A percentile compares a stretch with the other conserved stretches of the same genome.
phyloP scores from a whole-genome alignment of 1,139 yeast species.

The Yarrowia galli region DNA sequence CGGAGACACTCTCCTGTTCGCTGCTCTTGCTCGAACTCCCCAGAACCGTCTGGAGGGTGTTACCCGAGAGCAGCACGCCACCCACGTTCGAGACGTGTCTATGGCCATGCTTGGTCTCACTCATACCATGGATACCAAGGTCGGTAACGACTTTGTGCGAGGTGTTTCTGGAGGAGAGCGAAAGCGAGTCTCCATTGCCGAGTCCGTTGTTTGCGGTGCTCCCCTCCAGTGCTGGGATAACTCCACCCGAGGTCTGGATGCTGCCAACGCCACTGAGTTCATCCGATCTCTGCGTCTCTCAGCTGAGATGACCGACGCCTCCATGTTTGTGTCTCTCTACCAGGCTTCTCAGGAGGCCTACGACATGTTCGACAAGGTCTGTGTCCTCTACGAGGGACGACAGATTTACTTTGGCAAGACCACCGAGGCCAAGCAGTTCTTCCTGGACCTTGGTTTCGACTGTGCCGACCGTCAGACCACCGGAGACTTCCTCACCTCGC shows the following conservation, averaged over 20 bases:
- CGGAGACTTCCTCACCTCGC: conserved; percentile 80
- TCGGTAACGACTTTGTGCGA: conserved; percentile 66
- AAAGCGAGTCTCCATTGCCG: conserved; percentile 68
- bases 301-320: conserved; percentile 64
- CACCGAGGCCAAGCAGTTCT: conserved; percentile 64
- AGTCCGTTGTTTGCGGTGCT: conserved; percentile 65
- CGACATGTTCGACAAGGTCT: conserved; percentile 67
- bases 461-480: conserved; percentile 82
- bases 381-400: conserved; percentile 64
- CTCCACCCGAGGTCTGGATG: conserved; percentile 78
- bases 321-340: conserved; percentile 72
- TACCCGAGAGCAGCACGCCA: conserved; percentile 63
- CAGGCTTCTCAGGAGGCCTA: conserved; percentile 75
- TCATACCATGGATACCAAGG: conserved; percentile 71
- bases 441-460: conserved; percentile 70
- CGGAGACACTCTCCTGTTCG: conserved; percentile 70
- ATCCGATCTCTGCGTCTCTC: conserved; percentile 68
- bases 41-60: conserved; percentile 67
- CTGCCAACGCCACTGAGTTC: conserved; percentile 74
- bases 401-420: conserved; percentile 74
- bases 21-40: conserved; percentile 71
- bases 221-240: conserved; percentile 74
- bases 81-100: conserved; percentile 67
- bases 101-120: conserved; percentile 77
- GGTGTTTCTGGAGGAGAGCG: conserved; percentile 74